A percentile compares a stretch with the other conserved stretches of the same genome.
Evolutionary conservation across 805 yeast species (phyloP).

Genomic region (Ogataea ramenticola): DNA sequence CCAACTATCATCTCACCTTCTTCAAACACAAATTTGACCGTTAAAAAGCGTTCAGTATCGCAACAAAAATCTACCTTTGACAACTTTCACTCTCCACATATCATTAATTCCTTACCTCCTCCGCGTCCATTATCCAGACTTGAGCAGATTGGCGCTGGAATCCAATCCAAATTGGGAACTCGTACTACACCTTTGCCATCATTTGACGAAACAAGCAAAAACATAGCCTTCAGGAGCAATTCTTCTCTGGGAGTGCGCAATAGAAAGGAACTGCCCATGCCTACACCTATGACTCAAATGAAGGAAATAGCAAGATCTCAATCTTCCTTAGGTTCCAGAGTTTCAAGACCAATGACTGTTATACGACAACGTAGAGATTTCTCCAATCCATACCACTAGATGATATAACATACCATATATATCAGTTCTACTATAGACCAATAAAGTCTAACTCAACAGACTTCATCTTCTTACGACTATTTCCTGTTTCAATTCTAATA

Average conservation of each 20-base stretch:
- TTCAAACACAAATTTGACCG: not conserved
- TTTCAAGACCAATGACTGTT: not conserved
- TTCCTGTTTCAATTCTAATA: not conserved
- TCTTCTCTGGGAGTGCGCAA: not conserved
- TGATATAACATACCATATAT: not conserved
- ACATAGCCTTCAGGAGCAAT: not conserved
- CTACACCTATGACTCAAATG: conserved; percentile 14
- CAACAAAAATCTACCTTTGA: not conserved
- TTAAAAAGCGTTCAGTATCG: not conserved
- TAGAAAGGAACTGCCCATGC: conserved; percentile 5
- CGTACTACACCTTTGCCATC: not conserved
- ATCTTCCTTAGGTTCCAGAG: conserved; percentile 12
- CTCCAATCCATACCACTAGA: not conserved
- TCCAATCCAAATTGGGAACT: conserved; percentile 1
- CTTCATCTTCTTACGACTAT: no score
- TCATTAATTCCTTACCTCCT: not conserved
- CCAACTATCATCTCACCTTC: not conserved
- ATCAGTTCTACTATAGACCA: no score
- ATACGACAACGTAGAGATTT: not conserved
- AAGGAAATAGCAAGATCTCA: conserved; percentile 16
- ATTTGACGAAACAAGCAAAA: not conserved
- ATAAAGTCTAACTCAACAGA: no score
- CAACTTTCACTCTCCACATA: not conserved
- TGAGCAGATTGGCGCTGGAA: conserved; percentile 5
- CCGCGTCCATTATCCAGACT: conserved; percentile 9